Percentiles rank a stretch among this genome's conserved stretches.
phyloP scores from a whole-genome alignment of 257 asterid genomes.

The Plantago ovata region DNA sequence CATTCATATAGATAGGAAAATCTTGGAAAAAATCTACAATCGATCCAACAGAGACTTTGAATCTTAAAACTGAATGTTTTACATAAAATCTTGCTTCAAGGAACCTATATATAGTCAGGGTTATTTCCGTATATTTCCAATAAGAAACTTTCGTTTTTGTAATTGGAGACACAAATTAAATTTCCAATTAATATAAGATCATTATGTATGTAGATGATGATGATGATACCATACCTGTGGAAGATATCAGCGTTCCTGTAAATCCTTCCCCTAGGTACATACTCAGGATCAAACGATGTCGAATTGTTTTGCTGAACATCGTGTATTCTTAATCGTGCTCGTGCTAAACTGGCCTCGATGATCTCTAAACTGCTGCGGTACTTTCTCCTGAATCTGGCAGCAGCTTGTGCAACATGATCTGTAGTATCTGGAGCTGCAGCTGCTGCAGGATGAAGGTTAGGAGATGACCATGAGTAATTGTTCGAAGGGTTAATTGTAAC shows the following conservation, averaged over 20 bases:
- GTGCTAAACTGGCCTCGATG: constrained; percentile 47
- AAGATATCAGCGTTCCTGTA: constrained; percentile 43
- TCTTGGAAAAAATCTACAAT: background rate
- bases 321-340: constrained; percentile 39
- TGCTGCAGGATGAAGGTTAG: background rate
- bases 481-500: constrained; percentile 23
- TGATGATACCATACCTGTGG: constrained; percentile 50
- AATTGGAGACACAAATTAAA: no score
- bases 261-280: constrained; percentile 38
- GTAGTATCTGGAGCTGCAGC: background rate
- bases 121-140: no score
- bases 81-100: no score
- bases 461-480: background rate
- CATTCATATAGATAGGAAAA: background rate
- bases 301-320: constrained; percentile 30
- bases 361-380: constrained; percentile 29
- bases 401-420: no score
- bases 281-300: constrained; percentile 42
- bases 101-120: no score
- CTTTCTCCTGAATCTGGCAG: constrained; percentile 1
- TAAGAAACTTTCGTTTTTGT: no score
- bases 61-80: no score
- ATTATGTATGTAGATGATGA: no score
- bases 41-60: background rate
- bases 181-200: no score